phyloP scores from a whole-genome alignment of 73 alveolate genomes.

The Uronychia binucleata region DNA sequence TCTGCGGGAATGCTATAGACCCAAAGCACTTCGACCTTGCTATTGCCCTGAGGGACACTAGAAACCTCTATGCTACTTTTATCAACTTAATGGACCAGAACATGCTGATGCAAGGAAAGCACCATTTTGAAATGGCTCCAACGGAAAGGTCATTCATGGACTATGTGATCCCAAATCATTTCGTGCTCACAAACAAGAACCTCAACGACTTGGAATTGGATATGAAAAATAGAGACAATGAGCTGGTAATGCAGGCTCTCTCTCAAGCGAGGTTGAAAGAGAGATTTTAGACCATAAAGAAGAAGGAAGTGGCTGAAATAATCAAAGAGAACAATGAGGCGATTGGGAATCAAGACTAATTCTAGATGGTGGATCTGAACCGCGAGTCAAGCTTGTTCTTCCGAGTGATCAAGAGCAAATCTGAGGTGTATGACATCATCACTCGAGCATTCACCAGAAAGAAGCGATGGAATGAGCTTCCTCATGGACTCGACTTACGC shows the following conservation, averaged over 20 bases:
- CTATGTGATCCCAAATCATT: conserved; percentile 30
- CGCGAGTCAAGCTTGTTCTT: conserved; percentile 66
- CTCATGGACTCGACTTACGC: conserved; percentile 95
- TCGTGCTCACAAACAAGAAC: conserved; percentile 28
- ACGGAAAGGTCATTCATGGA: conserved; percentile 34
- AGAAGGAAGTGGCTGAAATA: conserved; percentile 40
- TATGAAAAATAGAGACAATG: conserved; percentile 39
- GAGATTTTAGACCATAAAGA: conserved; percentile 41
- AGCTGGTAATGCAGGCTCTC: conserved; percentile 37
- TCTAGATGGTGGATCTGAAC: conserved; percentile 12
- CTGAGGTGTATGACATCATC: conserved; percentile 97
- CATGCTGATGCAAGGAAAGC: too few relatives aligned
- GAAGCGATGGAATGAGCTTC: conserved; percentile 94
- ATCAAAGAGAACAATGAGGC: conserved; percentile 47
- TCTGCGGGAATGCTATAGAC: conserved; percentile 38
- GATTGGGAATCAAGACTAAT: conserved; percentile 6
- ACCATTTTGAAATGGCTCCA: conserved; percentile 59
- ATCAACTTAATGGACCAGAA: conserved; percentile 50
- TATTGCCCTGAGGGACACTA: conserved; percentile 32
- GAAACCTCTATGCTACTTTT: conserved; percentile 53
- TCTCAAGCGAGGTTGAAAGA: conserved; percentile 45
- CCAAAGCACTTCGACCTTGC: conserved; percentile 43
- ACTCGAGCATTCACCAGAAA: conserved; percentile 90
- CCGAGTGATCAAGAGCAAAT: conserved; percentile 93
- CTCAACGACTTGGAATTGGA: conserved; percentile 48